A percentile compares a stretch with the other conserved stretches of the same genome.
These are phyloP conservation scores for Cladophialophora psammophila DNA, from an alignment of 2,329 filamentous ascomycete species.

Conservation along the genomic window DNA sequence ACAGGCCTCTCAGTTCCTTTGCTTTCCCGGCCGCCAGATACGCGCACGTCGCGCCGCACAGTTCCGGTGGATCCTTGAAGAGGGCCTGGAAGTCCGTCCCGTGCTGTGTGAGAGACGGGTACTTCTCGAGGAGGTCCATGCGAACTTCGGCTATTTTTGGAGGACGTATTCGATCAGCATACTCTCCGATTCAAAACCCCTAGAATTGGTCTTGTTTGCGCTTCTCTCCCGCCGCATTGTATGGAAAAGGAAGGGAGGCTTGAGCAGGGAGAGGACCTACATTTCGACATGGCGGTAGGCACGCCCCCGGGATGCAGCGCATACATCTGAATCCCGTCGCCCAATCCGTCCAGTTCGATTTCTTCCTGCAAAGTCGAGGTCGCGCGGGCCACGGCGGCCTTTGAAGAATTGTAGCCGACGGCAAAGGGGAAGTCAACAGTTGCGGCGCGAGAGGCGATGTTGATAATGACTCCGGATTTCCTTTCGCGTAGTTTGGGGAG, in stretches of 20 bases:
- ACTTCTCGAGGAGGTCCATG: conserved; percentile 23
- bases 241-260: background rate
- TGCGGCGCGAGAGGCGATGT: conserved; percentile 33
- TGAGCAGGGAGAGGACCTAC: conserved; percentile 9
- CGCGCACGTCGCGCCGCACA: conserved; percentile 32
- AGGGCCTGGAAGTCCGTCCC: conserved; percentile 24
- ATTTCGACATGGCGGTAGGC: conserved; percentile 23
- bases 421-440: conserved; percentile 34
- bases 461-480: conserved; percentile 28
- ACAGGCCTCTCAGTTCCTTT: conserved; percentile 32
- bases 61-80: conserved; percentile 32
- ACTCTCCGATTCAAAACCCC: no score
- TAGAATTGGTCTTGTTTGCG: no score
- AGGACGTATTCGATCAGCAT: no score
- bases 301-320: conserved; percentile 32
- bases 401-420: conserved; percentile 29
- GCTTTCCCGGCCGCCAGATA: conserved; percentile 30
- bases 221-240: no score
- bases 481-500: conserved; percentile 28
- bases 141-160: conserved; percentile 16
- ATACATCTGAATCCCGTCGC: conserved; percentile 26
- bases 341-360: conserved; percentile 30
- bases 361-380: conserved; percentile 32
- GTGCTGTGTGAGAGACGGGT: conserved; percentile 16
- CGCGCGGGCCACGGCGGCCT: conserved; percentile 30